Percentiles rank a stretch among this genome's conserved stretches.
These are phyloP conservation scores for Dorcoceras hygrometricum DNA, from an alignment of 257 asterid genomes.

Conservation along the genomic window DNA sequence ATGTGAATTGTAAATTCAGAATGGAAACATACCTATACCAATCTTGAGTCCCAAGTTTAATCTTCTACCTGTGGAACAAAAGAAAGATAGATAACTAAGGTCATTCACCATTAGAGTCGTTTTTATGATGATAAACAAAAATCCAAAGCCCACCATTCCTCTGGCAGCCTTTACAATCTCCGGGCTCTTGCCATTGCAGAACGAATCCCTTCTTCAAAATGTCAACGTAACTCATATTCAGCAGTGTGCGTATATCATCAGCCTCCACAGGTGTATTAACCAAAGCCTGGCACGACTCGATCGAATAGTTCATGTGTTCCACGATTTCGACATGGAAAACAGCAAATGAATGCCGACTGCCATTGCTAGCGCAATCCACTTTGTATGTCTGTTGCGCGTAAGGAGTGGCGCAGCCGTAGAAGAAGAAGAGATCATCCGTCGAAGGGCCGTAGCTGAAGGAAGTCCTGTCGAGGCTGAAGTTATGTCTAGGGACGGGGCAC, in stretches of 20 bases:
- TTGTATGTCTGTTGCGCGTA: conserved; percentile 35
- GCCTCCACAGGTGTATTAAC: conserved; percentile 37
- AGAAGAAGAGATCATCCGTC: conserved; percentile 47
- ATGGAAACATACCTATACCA: conserved; percentile 49
- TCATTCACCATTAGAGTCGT: conserved; percentile 8
- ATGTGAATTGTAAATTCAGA: no score
- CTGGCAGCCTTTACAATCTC: conserved; percentile 26
- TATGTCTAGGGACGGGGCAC: conserved; percentile 38
- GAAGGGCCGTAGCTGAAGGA: conserved; percentile 47
- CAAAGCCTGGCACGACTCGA: conserved; percentile 29
- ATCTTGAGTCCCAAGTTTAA: conserved; percentile 34
- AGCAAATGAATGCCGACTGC: conserved; percentile 38
- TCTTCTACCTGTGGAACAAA: conserved; percentile 27
- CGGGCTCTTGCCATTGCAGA: conserved; percentile 36
- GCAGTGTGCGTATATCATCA: conserved; percentile 19
- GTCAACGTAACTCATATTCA: conserved; percentile 33
- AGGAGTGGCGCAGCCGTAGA: conserved; percentile 44
- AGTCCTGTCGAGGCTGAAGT: conserved; percentile 35
- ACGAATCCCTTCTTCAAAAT: conserved; percentile 43
- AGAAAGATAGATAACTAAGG: background rate
- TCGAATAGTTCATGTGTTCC: conserved; percentile 38
- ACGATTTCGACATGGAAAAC: conserved; percentile 40
- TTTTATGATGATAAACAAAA: no score
- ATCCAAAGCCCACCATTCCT: conserved; percentile 25
- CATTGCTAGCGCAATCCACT: conserved; percentile 41